Conservation (phyloP, 768 basidiomycete species). For the Lentinula aciculospora region DNA sequence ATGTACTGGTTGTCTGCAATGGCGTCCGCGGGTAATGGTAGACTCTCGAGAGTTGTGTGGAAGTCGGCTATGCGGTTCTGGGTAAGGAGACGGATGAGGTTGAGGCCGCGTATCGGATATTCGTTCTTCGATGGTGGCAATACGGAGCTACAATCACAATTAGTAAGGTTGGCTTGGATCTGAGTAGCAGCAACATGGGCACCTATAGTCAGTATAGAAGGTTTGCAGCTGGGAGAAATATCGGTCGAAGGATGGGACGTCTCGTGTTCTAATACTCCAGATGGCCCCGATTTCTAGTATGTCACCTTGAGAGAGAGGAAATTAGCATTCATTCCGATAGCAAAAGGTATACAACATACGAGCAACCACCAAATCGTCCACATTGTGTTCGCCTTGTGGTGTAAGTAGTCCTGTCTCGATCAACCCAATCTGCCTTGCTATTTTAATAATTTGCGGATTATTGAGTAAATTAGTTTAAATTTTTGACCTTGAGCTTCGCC, state of each 20-base stretch:
- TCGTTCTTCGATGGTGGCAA: conserved; percentile 85
- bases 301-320: conserved; percentile 57
- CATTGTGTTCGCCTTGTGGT: conserved; percentile 58
- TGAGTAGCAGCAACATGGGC: not conserved
- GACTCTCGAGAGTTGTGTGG: conserved; percentile 91
- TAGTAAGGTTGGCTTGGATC: not conserved
- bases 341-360: conserved; percentile 42
- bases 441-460: not conserved
- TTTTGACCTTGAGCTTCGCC: conserved; percentile 66
- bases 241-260: conserved; percentile 90
- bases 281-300: conserved; percentile 95
- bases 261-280: conserved; percentile 84
- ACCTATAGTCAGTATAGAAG: conserved; percentile 87
- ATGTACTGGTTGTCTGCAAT: conserved; percentile 69
- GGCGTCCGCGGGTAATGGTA: conserved; percentile 64
- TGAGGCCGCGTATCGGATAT: conserved; percentile 84
- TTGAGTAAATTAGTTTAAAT: not conserved
- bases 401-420: conserved; percentile 73
- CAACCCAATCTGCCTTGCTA: conserved; percentile 54
- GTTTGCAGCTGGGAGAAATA: conserved; percentile 90
- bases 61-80: conserved; percentile 97
- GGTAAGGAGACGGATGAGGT: conserved; percentile 91
- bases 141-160: conserved; percentile 36
- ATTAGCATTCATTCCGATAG: not conserved
- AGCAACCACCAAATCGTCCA: conserved; percentile 65